Conservation (phyloP, 352 stramenopile species). For the Phytophthora tubulina region DNA sequence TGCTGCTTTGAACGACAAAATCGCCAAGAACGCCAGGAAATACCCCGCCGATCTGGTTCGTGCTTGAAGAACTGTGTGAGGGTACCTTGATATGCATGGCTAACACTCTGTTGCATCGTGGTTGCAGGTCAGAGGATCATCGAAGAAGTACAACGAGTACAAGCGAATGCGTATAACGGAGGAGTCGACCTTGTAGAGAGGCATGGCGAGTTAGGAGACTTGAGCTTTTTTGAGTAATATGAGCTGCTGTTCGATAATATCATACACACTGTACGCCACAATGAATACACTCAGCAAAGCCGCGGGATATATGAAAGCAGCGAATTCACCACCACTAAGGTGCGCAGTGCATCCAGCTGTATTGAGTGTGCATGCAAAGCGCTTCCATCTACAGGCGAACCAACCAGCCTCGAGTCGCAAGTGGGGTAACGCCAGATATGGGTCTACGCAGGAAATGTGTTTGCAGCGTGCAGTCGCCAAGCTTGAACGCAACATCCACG, state of each 20-base stretch:
- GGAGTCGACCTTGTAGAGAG: slow-evolving; percentile 51
- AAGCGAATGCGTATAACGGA: slow-evolving; percentile 68
- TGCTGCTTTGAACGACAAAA: slow-evolving; percentile 92
- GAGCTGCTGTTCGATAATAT: not conserved
- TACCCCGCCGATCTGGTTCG: slow-evolving; percentile 70
- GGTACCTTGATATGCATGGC: not conserved
- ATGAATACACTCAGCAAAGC: not conserved
- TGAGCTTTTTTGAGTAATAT: slow-evolving; percentile 8
- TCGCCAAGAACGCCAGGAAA: slow-evolving; percentile 91
- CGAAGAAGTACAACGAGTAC: slow-evolving; percentile 88
- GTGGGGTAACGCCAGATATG: slow-evolving; percentile 9
- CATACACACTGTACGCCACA: not conserved
- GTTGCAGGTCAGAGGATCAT: slow-evolving; percentile 63
- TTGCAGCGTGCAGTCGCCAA: slow-evolving; percentile 23
- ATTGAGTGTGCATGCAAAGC: slow-evolving; percentile 38
- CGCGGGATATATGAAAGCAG: slow-evolving; percentile 34
- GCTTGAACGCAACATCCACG: slow-evolving; percentile 8
- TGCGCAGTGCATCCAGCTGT: slow-evolving; percentile 39
- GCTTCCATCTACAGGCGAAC: slow-evolving; percentile 27
- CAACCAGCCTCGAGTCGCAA: slow-evolving; percentile 22
- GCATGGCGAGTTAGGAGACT: not conserved
- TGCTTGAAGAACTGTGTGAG: not conserved
- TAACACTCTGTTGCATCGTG: slow-evolving; percentile 5
- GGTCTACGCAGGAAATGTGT: slow-evolving; percentile 6
- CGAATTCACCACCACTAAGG: slow-evolving; percentile 35